A percentile compares a stretch with the other conserved stretches of the same genome.
phyloP scores from a whole-genome alignment of 805 yeast species.

The Wickerhamomyces ciferrii region DNA sequence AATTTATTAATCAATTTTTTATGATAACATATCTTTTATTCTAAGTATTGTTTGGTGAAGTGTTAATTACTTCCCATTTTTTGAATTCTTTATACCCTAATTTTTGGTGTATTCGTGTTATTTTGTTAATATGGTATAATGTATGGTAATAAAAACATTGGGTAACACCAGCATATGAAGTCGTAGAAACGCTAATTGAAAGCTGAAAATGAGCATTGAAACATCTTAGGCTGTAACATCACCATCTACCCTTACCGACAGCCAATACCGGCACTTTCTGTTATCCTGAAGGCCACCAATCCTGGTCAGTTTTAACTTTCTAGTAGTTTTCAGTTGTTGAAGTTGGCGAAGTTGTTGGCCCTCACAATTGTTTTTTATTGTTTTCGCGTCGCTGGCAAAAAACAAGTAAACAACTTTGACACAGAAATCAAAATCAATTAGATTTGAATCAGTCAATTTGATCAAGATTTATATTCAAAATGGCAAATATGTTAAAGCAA shows the following conservation, averaged over 20 bases:
- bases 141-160: neutral
- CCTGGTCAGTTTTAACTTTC: too few relatives aligned
- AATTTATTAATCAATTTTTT: neutral
- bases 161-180: neutral
- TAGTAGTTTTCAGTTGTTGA: neutral
- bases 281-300: too few relatives aligned
- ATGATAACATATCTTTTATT: neutral
- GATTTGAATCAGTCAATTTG: too few relatives aligned
- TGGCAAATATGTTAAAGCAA: neutral
- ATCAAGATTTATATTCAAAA: neutral
- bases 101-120: neutral
- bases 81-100: neutral
- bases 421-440: neutral
- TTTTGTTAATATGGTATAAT: neutral
- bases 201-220: too few relatives aligned
- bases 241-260: too few relatives aligned
- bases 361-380: neutral
- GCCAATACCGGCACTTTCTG: too few relatives aligned
- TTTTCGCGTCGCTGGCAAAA: neutral
- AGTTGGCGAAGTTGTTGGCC: neutral
- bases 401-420: neutral
- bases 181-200: too few relatives aligned
- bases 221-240: too few relatives aligned
- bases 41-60: neutral
- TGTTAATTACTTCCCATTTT: neutral